Percentiles rank a stretch among this genome's conserved stretches.
Evolutionary conservation across 768 basidiomycete species (phyloP).

Genomic region (Termitomyces bulborhizus): DNA sequence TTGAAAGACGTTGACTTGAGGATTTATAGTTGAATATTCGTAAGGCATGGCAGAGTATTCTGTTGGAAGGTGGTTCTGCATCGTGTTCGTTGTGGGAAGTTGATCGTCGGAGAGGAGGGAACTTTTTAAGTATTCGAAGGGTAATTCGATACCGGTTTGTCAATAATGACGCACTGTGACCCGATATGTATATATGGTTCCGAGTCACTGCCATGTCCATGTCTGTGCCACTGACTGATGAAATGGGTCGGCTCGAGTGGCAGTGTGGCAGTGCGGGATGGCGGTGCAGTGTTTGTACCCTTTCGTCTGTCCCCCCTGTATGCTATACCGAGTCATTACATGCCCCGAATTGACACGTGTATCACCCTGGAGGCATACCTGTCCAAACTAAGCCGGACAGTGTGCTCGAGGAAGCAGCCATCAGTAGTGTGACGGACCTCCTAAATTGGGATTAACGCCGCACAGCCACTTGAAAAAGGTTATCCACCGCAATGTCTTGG

Average conservation of each 20-base stretch:
- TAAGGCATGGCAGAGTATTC: constrained; percentile 15
- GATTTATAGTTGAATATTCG: constrained; percentile 14
- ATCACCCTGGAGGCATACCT: constrained; percentile 7
- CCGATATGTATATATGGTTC: constrained; percentile 6
- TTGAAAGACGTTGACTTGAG: constrained; percentile 12
- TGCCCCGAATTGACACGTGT: constrained; percentile 4
- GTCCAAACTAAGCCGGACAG: neutral
- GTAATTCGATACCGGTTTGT: neutral
- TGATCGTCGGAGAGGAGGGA: constrained; percentile 1
- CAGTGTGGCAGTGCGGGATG: neutral
- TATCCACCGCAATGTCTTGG: neutral
- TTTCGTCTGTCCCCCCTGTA: constrained; percentile 2
- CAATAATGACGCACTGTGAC: constrained; percentile 2
- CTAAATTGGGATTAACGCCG: constrained; percentile 1
- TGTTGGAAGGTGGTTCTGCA: constrained; percentile 18
- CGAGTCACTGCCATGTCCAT: constrained; percentile 10
- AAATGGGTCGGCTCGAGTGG: neutral
- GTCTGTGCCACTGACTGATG: neutral
- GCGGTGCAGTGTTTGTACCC: neutral
- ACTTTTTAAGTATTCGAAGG: neutral
- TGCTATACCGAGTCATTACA: constrained; percentile 10
- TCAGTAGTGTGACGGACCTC: neutral
- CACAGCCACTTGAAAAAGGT: constrained; percentile 3
- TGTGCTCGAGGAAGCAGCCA: neutral
- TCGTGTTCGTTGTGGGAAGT: constrained; percentile 6